Conservation (phyloP, 2,329 filamentous ascomycete species). For the Neofusicoccum umdonicola region DNA sequence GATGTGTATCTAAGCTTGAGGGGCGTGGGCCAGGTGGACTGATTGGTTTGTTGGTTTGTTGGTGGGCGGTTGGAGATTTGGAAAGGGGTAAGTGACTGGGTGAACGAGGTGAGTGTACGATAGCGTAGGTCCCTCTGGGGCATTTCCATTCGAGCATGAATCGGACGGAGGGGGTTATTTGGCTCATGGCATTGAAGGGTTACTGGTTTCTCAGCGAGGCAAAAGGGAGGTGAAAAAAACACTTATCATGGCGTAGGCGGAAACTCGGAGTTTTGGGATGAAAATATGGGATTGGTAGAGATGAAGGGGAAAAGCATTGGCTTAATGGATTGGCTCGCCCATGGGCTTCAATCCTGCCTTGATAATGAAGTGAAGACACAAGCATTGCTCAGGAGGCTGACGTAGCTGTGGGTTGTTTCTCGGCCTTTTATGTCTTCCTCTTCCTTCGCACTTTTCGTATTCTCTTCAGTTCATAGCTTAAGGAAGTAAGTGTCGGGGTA, state of each 20-base stretch:
- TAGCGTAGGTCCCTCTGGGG: not conserved
- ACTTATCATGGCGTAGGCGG: not conserved
- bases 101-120: not conserved
- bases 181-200: not conserved
- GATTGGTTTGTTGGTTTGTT: not conserved
- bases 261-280: not conserved
- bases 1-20: constrained; percentile 64
- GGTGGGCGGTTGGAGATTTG: not conserved
- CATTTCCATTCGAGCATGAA: too few species aligned
- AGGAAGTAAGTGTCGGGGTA: too few species aligned
- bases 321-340: not conserved
- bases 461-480: too few species aligned
- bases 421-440: too few species aligned
- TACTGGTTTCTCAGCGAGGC: not conserved
- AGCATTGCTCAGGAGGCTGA: too few species aligned
- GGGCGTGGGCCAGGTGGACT: constrained; percentile 52
- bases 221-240: not conserved
- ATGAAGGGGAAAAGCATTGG: not conserved
- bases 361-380: too few species aligned
- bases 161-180: not conserved
- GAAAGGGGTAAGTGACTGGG: too few species aligned
- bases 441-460: too few species aligned
- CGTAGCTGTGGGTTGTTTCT: too few species aligned
- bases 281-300: not conserved
- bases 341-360: too few species aligned